These are phyloP conservation scores for Beauveria sp. DNA, from an alignment of 2,329 filamentous ascomycete genomes.

Conservation along the genomic window DNA sequence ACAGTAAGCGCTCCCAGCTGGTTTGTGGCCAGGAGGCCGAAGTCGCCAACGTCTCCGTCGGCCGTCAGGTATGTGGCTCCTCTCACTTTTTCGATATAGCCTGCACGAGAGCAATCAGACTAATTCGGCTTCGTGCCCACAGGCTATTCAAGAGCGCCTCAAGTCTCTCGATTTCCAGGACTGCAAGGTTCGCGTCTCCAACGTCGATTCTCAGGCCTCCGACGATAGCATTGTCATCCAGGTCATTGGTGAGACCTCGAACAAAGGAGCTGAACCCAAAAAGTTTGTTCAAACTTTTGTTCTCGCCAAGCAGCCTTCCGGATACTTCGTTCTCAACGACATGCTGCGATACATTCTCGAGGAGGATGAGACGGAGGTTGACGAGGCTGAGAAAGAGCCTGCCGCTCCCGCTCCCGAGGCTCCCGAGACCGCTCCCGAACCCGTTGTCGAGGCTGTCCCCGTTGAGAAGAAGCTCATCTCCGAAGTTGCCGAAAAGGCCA, in stretches of 20 bases:
- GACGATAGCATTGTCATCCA: conserved; percentile 93
- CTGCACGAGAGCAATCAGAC: not conserved
- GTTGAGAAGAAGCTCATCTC: conserved; percentile 13
- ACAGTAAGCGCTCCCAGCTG: conserved; percentile 91
- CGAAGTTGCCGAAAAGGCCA: conserved; percentile 23
- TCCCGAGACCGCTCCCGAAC: conserved; percentile 18
- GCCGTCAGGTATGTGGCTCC: conserved; percentile 60
- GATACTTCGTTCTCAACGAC: conserved; percentile 97
- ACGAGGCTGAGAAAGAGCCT: conserved; percentile 29
- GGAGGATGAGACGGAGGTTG: conserved; percentile 64
- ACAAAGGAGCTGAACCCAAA: conserved; percentile 82
- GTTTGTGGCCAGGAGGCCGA: conserved; percentile 89
- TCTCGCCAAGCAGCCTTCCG: conserved; percentile 88
- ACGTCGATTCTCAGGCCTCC: conserved; percentile 93
- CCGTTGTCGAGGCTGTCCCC: conserved; percentile 19
- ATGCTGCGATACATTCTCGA: conserved; percentile 92
- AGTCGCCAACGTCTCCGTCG: conserved; percentile 76
- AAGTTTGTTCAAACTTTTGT: conserved; percentile 99
- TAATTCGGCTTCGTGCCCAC: not conserved
- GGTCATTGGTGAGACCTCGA: conserved; percentile 96
- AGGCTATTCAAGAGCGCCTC: conserved; percentile 94
- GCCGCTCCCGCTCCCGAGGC: conserved; percentile 25
- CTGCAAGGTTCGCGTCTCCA: conserved; percentile 96
- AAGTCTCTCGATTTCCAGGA: conserved; percentile 90
- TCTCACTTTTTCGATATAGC: not conserved